phyloP scores from a whole-genome alignment of 2,329 filamentous ascomycete genomes.

The Microcera coccophila region DNA sequence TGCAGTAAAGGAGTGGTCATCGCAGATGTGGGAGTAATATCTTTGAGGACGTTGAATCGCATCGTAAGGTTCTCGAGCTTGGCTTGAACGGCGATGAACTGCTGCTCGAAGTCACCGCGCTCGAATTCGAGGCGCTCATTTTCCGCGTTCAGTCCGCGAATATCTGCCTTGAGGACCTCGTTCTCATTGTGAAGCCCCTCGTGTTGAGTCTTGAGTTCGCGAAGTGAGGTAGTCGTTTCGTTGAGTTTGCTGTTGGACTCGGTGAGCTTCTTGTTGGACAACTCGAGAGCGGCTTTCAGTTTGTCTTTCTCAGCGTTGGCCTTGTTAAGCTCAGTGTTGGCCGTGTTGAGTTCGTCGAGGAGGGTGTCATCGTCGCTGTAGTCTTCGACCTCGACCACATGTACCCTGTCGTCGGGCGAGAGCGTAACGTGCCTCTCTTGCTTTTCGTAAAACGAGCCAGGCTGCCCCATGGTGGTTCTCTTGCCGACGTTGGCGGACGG shows the following conservation, averaged over 20 bases:
- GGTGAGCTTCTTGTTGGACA: conserved; percentile 29
- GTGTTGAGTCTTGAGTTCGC: conserved; percentile 26
- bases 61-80: conserved; percentile 28
- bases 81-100: conserved; percentile 21
- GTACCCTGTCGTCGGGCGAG: conserved; percentile 13
- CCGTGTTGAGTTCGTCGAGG: conserved; percentile 27
- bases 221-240: conserved; percentile 7
- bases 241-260: too few relatives aligned
- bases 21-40: conserved; percentile 18
- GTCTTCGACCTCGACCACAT: conserved; percentile 21
- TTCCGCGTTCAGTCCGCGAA: conserved; percentile 23
- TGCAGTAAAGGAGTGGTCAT: conserved; percentile 24
- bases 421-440: neutral
- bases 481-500: conserved; percentile 25
- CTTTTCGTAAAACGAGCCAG: conserved; percentile 4
- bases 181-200: conserved; percentile 24
- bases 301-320: conserved; percentile 27
- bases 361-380: conserved; percentile 21
- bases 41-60: conserved; percentile 27
- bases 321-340: conserved; percentile 28
- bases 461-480: conserved; percentile 14
- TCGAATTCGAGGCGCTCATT: conserved; percentile 24
- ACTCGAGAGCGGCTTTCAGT: conserved; percentile 26
- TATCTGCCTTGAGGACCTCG: conserved; percentile 19
- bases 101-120: conserved; percentile 13